Conservation (phyloP, 805 yeast genomes). For the Candida xiaguanensis region DNA sequence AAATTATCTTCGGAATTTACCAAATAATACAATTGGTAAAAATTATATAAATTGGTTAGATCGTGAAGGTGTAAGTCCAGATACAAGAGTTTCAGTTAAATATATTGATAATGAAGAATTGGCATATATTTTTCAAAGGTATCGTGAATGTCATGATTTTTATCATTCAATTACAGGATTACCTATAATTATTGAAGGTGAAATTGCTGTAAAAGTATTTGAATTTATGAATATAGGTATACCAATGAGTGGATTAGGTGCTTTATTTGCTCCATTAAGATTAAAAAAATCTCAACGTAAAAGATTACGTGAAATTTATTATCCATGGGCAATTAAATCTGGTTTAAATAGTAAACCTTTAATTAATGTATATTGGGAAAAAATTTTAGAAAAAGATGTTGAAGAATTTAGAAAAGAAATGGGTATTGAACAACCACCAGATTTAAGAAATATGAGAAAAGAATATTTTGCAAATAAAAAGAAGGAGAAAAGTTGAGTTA, state of each 20-base stretch:
- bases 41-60: conserved; percentile 81
- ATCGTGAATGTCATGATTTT: conserved; percentile 95
- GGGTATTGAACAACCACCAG: conserved; percentile 71
- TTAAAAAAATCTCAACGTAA: conserved; percentile 60
- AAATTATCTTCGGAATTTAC: conserved; percentile 54
- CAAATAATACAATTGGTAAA: conserved; percentile 70
- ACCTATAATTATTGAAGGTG: conserved; percentile 95
- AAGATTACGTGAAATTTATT: conserved; percentile 63
- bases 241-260: conserved; percentile 94
- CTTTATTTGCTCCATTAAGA: conserved; percentile 82
- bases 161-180: conserved; percentile 89
- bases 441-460: conserved; percentile 63
- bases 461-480: conserved; percentile 23
- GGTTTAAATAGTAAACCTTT: conserved; percentile 73
- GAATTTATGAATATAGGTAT: conserved; percentile 90
- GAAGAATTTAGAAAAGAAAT: conserved; percentile 67
- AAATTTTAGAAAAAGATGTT: conserved; percentile 66
- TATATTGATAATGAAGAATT: conserved; percentile 86
- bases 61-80: conserved; percentile 88
- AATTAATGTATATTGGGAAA: conserved; percentile 91
- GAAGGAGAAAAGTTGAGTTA: not conserved
- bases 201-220: conserved; percentile 85
- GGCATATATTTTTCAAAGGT: conserved; percentile 90
- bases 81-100: conserved; percentile 83
- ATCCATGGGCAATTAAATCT: conserved; percentile 82